Evolutionary conservation across 257 asterid species (phyloP).

Genomic region (Solanum chaucha): DNA sequence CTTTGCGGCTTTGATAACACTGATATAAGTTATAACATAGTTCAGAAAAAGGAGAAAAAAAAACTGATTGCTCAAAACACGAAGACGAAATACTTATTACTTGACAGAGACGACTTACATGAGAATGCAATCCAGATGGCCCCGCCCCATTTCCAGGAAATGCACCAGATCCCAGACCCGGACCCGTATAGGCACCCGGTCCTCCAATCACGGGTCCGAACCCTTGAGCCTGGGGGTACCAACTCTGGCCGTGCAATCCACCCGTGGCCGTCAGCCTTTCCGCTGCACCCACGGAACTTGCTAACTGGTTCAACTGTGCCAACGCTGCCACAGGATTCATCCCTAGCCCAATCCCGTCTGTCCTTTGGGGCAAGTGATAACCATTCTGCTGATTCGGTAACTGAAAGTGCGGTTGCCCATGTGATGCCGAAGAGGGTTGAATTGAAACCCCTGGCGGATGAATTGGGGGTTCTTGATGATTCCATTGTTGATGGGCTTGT

Average conservation of each 20-base stretch:
- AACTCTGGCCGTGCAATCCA: not conserved
- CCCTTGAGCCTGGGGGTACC: not conserved
- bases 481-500: not conserved
- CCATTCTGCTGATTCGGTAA: slow-evolving; percentile 2
- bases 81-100: not conserved
- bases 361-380: not conserved
- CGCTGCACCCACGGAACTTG: not conserved
- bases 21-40: not conserved
- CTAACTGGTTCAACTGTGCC: not conserved
- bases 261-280: not conserved
- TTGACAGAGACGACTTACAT: not conserved
- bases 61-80: not conserved
- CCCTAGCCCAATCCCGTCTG: not conserved
- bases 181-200: not conserved
- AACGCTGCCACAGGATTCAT: not conserved
- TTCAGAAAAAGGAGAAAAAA: not conserved
- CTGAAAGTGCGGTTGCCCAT: not conserved
- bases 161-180: not conserved
- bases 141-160: not conserved
- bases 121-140: not conserved
- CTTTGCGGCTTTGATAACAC: not conserved
- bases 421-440: not conserved
- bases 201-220: not conserved
- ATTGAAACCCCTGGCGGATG: not conserved
- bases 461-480: not conserved